Percentiles rank a stretch among this genome's conserved stretches.
Conservation (phyloP, 2,329 filamentous ascomycete species). For the Monosporascus sp. region DNA sequence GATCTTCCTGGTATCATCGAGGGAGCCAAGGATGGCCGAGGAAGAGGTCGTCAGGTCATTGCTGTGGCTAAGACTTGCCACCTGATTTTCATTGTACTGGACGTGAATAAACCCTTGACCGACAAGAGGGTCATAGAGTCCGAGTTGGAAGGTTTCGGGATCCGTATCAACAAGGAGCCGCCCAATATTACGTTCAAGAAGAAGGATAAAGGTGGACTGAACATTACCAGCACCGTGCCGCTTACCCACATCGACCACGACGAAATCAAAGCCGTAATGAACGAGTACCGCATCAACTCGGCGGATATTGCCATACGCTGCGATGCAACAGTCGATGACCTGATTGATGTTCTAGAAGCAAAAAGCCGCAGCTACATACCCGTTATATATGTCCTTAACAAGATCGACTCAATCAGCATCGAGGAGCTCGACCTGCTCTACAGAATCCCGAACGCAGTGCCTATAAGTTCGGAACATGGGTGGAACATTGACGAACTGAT, state of each 20-base stretch:
- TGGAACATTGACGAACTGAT: constrained; percentile 98
- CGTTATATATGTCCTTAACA: constrained; percentile 98
- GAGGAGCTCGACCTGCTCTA: constrained; percentile 96
- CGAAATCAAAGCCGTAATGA: constrained; percentile 97
- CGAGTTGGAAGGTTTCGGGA: constrained; percentile 94
- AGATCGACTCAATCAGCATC: constrained; percentile 97
- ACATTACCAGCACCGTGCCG: constrained; percentile 90
- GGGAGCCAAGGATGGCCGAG: constrained; percentile 96
- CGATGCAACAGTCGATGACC: constrained; percentile 93
- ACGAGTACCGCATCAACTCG: constrained; percentile 92
- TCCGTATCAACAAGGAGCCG: constrained; percentile 93
- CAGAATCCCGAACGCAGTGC: constrained; percentile 92
- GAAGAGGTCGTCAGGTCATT: constrained; percentile 96
- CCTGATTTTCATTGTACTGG: constrained; percentile 95
- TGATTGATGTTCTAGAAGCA: constrained; percentile 93
- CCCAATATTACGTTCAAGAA: constrained; percentile 99
- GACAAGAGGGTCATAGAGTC: constrained; percentile 95
- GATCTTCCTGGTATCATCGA: constrained; percentile 98
- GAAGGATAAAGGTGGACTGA: constrained; percentile 97
- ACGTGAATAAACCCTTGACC: constrained; percentile 96
- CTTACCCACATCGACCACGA: constrained; percentile 89
- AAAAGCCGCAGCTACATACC: constrained; percentile 95
- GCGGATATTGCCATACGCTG: constrained; percentile 97
- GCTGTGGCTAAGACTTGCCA: constrained; percentile 98
- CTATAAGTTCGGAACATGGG: constrained; percentile 93